Evolutionary conservation across 495 filamentous ascomycete genomes (phyloP), one percentile per base, ranked within the genome.

Genomic region (Cercophora sp.): DNA sequence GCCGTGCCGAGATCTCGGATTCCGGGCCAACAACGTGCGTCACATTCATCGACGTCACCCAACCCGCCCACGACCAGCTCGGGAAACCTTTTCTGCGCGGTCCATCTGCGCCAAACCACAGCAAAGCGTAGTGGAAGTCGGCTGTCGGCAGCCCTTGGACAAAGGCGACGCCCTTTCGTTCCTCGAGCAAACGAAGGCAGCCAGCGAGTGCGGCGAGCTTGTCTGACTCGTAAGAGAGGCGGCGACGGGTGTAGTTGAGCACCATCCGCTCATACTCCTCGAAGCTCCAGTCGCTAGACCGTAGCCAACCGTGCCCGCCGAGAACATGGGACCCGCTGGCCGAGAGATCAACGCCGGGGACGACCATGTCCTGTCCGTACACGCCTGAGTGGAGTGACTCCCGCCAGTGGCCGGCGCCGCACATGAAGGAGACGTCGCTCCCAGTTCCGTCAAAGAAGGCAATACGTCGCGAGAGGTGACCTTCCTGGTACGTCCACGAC

Each of bases 401-500:
- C 10, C 22, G 0, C 16, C 9, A 43, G 40, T 4, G 9, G 9
- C 40, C 40, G 23, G 40, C 18, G 22, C 40, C 22, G 40, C 40
- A 43, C 10, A 43, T 0, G 40, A 43, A 43, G 19, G 11, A 16
- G 20, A 10, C 13, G 0, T 8, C 8, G 40, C 15, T 5, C 13
- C 29, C 29, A 1, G 18, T 13, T 9, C 13, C 16, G 11, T 22
- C 1, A 23, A 43, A 43, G 22, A 43, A 43, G 40, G 40, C 40
- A n/a, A 43, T 3, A 11, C 40, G 40, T 13, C 11, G 22, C 16
- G 40, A 18, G 40, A 43, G 40, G 5, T 43, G 40, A 1, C 40
- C 40, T 19, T 43, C 40, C 25, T 43, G 40, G 16, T 20, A 43
- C 8, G 40, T 43, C 40, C 40, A 43, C 16, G 40, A 43, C 19